Conservation (phyloP, 2,329 filamentous ascomycete genomes). For the Neopestalotiopsis rosae region DNA sequence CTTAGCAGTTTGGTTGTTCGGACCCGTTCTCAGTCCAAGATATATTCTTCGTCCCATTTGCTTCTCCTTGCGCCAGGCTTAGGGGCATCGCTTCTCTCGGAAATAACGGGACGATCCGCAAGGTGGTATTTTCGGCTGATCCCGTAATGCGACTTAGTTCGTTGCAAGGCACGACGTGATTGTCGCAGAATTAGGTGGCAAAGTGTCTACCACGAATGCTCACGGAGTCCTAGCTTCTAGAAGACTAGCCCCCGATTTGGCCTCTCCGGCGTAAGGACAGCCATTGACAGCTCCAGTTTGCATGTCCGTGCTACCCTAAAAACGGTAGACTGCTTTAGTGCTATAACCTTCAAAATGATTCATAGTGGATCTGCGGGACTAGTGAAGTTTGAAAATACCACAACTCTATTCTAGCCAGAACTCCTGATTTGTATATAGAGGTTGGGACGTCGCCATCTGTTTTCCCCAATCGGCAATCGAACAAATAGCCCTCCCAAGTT, state of each 20-base stretch:
- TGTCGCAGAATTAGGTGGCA: neutral
- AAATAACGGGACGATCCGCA: neutral
- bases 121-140: too few species aligned
- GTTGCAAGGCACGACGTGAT: neutral
- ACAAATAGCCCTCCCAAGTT: neutral
- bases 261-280: neutral
- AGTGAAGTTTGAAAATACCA: too few species aligned
- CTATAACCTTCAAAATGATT: neutral
- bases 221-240: neutral
- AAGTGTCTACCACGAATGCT: neutral
- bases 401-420: neutral
- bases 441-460: neutral
- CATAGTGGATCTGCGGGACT: neutral
- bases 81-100: too few species aligned
- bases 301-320: too few species aligned
- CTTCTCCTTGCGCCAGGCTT: too few species aligned
- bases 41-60: too few species aligned
- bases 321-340: neutral
- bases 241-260: neutral
- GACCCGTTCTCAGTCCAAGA: too few species aligned
- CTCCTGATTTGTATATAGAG: neutral
- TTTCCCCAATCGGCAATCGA: neutral
- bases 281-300: too few species aligned
- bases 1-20: too few species aligned
- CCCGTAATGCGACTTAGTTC: neutral